These are phyloP conservation scores for Aspergillus caelatus DNA, from an alignment of 2,329 filamentous ascomycete genomes.

Conservation along the genomic window DNA sequence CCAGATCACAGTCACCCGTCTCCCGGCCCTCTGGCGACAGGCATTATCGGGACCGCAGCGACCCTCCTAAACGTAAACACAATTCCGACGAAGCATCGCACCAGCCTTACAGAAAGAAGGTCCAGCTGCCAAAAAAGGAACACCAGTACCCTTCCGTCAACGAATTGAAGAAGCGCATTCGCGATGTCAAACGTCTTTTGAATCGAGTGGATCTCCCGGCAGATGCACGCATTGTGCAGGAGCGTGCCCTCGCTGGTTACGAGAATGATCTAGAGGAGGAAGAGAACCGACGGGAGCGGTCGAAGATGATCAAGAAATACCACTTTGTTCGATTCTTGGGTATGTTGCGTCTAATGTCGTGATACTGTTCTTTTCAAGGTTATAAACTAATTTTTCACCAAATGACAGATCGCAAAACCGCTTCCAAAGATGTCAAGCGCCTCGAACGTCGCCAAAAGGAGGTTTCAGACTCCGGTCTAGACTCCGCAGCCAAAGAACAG, in stretches of 20 bases:
- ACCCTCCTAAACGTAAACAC: constrained; percentile 32
- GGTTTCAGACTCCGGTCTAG: constrained; percentile 30
- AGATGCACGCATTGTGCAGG: constrained; percentile 59
- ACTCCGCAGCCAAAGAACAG: constrained; percentile 30
- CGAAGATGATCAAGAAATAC: constrained; percentile 62
- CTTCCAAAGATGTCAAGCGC: constrained; percentile 42
- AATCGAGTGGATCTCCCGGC: constrained; percentile 54
- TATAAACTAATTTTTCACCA: background rate
- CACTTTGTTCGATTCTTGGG: constrained; percentile 69
- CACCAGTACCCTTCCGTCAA: constrained; percentile 44
- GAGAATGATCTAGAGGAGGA: constrained; percentile 58
- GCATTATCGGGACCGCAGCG: constrained; percentile 23
- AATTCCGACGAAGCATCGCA: constrained; percentile 27
- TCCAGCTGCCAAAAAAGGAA: constrained; percentile 27
- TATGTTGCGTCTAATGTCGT: constrained; percentile 20
- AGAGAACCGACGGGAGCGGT: constrained; percentile 52
- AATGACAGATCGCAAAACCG: constrained; percentile 44
- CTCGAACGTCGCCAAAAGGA: constrained; percentile 44
- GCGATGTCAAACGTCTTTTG: constrained; percentile 58
- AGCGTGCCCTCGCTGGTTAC: constrained; percentile 60
- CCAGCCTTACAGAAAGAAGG: constrained; percentile 32
- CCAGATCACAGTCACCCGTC: constrained; percentile 11
- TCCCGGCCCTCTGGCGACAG: constrained; percentile 8
- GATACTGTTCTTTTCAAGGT: background rate
- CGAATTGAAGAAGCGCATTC: constrained; percentile 59